Evolutionary conservation across 345 rosid species (phyloP).

Genomic region (Orychophragmus violaceus): DNA sequence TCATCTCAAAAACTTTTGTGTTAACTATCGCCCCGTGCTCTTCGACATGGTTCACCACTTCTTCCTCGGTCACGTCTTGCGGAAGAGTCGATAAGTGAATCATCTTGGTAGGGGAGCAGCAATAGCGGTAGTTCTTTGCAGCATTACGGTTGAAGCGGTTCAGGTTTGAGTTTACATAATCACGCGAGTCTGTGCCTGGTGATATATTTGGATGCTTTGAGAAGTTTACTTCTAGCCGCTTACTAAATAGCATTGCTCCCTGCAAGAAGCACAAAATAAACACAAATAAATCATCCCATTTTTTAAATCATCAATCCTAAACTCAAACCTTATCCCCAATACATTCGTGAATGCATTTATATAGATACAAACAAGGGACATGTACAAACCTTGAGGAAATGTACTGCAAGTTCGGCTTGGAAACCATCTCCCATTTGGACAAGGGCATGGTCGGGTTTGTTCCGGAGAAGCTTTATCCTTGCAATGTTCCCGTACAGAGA

Average conservation of each 20-base stretch:
- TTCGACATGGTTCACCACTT: slow-evolving; percentile 63
- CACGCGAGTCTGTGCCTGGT: slow-evolving; percentile 83
- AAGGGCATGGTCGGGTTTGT: slow-evolving; percentile 97
- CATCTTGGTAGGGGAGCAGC: slow-evolving; percentile 98
- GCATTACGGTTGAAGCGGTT: slow-evolving; percentile 97
- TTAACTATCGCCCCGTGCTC: slow-evolving; percentile 64
- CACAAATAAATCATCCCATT: neutral
- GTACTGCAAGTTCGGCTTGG: slow-evolving; percentile 95
- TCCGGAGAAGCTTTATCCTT: slow-evolving; percentile 87
- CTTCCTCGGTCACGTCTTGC: slow-evolving; percentile 80
- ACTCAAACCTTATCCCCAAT: neutral
- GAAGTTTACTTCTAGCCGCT: slow-evolving; percentile 87
- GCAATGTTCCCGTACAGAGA: slow-evolving; percentile 94
- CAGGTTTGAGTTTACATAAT: slow-evolving; percentile 72
- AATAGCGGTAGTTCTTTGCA: slow-evolving; percentile 91
- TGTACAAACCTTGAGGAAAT: slow-evolving; percentile 87
- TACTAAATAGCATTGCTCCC: slow-evolving; percentile 95
- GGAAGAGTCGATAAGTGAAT: slow-evolving; percentile 89
- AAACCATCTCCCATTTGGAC: slow-evolving; percentile 99
- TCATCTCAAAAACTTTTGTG: slow-evolving; percentile 87
- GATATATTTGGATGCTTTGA: slow-evolving; percentile 86
- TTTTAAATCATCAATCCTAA: neutral
- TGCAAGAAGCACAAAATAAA: slow-evolving; percentile 18
- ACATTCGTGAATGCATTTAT: too few relatives aligned
- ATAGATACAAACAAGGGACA: too few relatives aligned